Evolutionary conservation across 2,329 filamentous ascomycete species (phyloP), one percentile per base, ranked within the genome.

Genomic region (Zarea fungicola): DNA sequence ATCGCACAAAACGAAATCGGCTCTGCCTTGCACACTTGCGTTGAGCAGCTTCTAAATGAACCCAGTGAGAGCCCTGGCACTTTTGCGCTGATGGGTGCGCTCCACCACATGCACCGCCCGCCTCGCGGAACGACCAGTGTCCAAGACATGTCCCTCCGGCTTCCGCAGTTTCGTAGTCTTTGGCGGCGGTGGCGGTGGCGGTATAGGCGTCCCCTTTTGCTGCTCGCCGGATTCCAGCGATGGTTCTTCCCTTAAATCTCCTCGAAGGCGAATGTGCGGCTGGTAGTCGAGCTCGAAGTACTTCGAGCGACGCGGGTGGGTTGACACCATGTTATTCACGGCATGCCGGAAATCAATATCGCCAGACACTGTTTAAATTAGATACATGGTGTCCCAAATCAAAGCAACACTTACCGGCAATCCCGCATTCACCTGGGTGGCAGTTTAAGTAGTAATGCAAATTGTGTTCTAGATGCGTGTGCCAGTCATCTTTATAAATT

Each of bases 211-310:
- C 10, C 37, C 29, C 25, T 28, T 41, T 42, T 18, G 19, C 11
- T 22, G 19, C 8, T 13, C 3, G 16, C 25, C 13, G 11, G n/a
- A n/a, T n/a, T n/a, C n/a, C n/a, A n/a, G n/a, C n/a, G n/a, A n/a
- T n/a, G n/a, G n/a, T n/a, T n/a, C n/a, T 29, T 29, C 26, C 13
- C 7, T 42, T 19, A 7, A 5, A 18, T n/a, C 40, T 32, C 18
- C 6, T 31, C 28, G 13, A 31, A 10, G 13, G 9, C 4, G n/a
- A 4, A 28, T 26, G 29, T 18, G 11, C n/a, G 18, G 26, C 26
- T 42, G 18, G 18, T 42, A 42, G 32, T 42, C 14, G 14, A 42
- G 32, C 40, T 42, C 13, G n/a, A 42, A 22, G 19, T 42, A 42
- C 18, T 16, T 29, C 22, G 18, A 19, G 26, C 7, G 25, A 42